Percentiles rank a stretch among this genome's conserved stretches.
These are phyloP conservation scores for Trichoderma afroharzianum DNA, from an alignment of 2,329 filamentous ascomycete genomes.

Conservation along the genomic window DNA sequence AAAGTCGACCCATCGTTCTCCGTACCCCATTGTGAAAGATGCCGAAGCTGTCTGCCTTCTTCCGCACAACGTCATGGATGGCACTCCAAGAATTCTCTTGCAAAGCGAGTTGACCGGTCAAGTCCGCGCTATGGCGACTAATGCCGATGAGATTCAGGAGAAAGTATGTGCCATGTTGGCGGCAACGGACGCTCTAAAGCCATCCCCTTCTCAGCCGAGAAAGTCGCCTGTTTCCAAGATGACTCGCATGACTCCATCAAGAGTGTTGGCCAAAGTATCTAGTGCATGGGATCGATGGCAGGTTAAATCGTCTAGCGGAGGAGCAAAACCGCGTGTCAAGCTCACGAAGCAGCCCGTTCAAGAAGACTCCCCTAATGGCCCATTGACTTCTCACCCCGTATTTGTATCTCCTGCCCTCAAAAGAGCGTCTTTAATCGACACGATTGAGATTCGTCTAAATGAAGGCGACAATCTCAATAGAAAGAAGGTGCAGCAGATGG, in stretches of 20 bases:
- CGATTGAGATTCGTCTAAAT: slow-evolving; percentile 33
- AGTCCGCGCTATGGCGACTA: not conserved
- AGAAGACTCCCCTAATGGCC: not conserved
- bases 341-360: slow-evolving; percentile 12
- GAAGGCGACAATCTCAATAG: slow-evolving; percentile 35
- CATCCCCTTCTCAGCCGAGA: slow-evolving; percentile 20
- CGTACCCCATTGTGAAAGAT: slow-evolving; percentile 16
- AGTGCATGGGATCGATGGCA: slow-evolving; percentile 33
- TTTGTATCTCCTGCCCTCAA: not conserved
- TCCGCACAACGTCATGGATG: slow-evolving; percentile 3
- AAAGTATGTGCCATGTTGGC: slow-evolving; percentile 38
- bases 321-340: slow-evolving; percentile 16
- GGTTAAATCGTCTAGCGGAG: slow-evolving; percentile 25
- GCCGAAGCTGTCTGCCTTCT: not conserved
- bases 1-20: slow-evolving; percentile 21
- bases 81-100: not conserved
- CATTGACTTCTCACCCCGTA: not conserved
- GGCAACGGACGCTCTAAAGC: slow-evolving; percentile 34
- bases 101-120: not conserved
- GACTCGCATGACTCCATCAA: slow-evolving; percentile 29
- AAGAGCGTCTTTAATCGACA: slow-evolving; percentile 26
- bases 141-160: slow-evolving; percentile 29
- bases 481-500: slow-evolving; percentile 33
- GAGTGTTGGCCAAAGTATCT: slow-evolving; percentile 34
- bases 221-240: slow-evolving; percentile 24